phyloP scores from a whole-genome alignment of 1,284 basidiomycete species.

The Ganoderma lingzhi region DNA sequence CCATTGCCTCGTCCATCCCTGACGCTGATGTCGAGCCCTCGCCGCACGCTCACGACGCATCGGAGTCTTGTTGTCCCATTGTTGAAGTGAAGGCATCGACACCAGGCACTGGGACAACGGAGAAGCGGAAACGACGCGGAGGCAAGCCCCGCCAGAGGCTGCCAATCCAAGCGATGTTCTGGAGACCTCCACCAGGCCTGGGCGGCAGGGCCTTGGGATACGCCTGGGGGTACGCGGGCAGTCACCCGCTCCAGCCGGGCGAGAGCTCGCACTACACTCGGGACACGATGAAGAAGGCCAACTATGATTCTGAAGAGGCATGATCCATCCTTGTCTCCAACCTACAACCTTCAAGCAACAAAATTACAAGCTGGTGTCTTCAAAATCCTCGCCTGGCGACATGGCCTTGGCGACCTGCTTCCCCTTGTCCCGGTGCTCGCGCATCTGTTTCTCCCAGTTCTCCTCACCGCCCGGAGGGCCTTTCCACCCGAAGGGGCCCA shows the following conservation, averaged over 20 bases:
- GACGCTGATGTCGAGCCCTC: slow-evolving; percentile 28
- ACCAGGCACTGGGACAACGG: not conserved
- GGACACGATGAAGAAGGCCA: slow-evolving; percentile 43
- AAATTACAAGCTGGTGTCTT: slow-evolving; percentile 26
- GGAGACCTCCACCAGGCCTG: slow-evolving; percentile 39
- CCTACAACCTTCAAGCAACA: not conserved
- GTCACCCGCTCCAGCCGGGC: slow-evolving; percentile 37
- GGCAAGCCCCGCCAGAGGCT: slow-evolving; percentile 26
- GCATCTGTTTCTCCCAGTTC: slow-evolving; percentile 41
- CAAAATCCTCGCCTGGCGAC: slow-evolving; percentile 16
- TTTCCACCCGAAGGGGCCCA: slow-evolving; percentile 34
- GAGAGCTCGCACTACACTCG: slow-evolving; percentile 35
- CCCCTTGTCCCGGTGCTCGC: slow-evolving; percentile 42
- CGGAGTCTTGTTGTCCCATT: slow-evolving; percentile 31
- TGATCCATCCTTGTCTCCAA: not conserved
- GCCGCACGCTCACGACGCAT: slow-evolving; percentile 32
- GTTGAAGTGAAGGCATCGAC: slow-evolving; percentile 8
- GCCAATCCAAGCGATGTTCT: slow-evolving; percentile 40
- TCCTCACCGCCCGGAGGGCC: slow-evolving; percentile 40
- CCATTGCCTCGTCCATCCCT: slow-evolving; percentile 13
- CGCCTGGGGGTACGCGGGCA: slow-evolving; percentile 45
- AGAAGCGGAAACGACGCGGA: slow-evolving; percentile 27
- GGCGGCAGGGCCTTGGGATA: slow-evolving; percentile 44
- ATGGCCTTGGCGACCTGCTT: slow-evolving; percentile 30
- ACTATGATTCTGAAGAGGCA: slow-evolving; percentile 1